phyloP scores from a whole-genome alignment of 2,329 filamentous ascomycete genomes.

The Claviceps quebecensis region DNA sequence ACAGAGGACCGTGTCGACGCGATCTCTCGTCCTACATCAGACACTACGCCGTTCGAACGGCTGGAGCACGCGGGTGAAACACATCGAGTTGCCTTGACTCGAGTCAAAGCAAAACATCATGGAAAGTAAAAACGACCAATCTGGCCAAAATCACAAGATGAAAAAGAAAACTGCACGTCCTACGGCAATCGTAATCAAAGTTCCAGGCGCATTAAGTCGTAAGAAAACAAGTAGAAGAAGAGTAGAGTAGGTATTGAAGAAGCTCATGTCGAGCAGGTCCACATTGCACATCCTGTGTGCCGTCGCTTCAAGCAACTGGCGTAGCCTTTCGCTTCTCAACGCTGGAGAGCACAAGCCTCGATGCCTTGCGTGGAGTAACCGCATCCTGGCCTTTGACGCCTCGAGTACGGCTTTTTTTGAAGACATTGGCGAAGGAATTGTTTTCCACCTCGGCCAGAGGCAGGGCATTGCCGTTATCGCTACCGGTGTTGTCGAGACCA shows the following conservation, averaged over 20 bases:
- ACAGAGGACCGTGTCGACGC: background rate
- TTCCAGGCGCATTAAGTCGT: slow-evolving; percentile 25
- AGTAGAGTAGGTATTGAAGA: slow-evolving; percentile 9
- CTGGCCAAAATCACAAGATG: slow-evolving; percentile 1
- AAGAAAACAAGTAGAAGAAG: slow-evolving; percentile 15
- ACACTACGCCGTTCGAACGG: background rate
- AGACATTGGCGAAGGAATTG: slow-evolving; percentile 51
- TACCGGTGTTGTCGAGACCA: slow-evolving; percentile 50
- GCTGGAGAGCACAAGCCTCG: slow-evolving; percentile 75
- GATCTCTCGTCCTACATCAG: background rate
- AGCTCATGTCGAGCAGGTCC: slow-evolving; percentile 1
- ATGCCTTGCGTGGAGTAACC: slow-evolving; percentile 61
- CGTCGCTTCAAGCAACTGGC: slow-evolving; percentile 11
- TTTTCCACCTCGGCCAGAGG: slow-evolving; percentile 32
- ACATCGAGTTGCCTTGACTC: background rate
- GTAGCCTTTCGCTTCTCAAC: slow-evolving; percentile 70
- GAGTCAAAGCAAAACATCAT: slow-evolving; percentile 1
- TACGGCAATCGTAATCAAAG: slow-evolving; percentile 22
- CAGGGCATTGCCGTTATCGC: slow-evolving; percentile 38
- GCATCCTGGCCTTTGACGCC: slow-evolving; percentile 39
- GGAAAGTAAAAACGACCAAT: slow-evolving; percentile 1
- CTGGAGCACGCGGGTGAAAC: background rate
- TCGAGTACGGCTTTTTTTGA: slow-evolving; percentile 43
- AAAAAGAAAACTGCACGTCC: slow-evolving; percentile 7
- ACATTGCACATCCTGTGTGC: background rate